phyloP scores from a whole-genome alignment of 2,329 filamentous ascomycete genomes.

The Trichophyton verrucosum region DNA sequence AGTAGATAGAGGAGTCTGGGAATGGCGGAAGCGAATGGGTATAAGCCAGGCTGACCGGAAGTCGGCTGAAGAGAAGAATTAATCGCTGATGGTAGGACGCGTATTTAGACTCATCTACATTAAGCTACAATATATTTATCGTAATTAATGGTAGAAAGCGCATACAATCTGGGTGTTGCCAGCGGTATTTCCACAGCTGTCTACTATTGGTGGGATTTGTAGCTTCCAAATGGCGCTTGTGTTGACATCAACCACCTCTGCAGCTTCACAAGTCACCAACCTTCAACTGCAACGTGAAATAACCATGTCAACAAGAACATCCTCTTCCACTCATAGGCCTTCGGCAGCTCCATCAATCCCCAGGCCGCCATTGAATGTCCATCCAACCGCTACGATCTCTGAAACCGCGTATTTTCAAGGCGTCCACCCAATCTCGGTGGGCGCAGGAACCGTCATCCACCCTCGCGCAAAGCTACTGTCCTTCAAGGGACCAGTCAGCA shows the following conservation, averaged over 20 bases:
- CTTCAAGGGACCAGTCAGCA: constrained; percentile 61
- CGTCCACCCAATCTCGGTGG: constrained; percentile 64
- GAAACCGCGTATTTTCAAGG: constrained; percentile 41
- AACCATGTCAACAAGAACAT: constrained; percentile 16
- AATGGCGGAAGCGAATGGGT: constrained; percentile 65
- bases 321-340: constrained; percentile 13
- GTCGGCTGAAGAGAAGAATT: constrained; percentile 10
- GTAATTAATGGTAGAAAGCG: background rate
- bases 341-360: constrained; percentile 8
- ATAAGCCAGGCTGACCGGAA: constrained; percentile 22
- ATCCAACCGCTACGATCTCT: constrained; percentile 29
- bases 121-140: background rate
- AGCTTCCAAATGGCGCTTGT: background rate
- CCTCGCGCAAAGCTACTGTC: constrained; percentile 72
- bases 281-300: background rate
- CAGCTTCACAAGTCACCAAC: background rate
- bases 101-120: background rate
- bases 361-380: constrained; percentile 25
- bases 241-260: background rate
- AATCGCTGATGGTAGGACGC: too few species aligned
- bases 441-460: constrained; percentile 69
- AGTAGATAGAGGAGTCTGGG: constrained; percentile 63
- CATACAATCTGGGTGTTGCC: background rate
- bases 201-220: background rate
- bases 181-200: background rate